Base-by-base conservation (phyloP, 768 basidiomycete species). In the Mycena epipterygia region DNA sequence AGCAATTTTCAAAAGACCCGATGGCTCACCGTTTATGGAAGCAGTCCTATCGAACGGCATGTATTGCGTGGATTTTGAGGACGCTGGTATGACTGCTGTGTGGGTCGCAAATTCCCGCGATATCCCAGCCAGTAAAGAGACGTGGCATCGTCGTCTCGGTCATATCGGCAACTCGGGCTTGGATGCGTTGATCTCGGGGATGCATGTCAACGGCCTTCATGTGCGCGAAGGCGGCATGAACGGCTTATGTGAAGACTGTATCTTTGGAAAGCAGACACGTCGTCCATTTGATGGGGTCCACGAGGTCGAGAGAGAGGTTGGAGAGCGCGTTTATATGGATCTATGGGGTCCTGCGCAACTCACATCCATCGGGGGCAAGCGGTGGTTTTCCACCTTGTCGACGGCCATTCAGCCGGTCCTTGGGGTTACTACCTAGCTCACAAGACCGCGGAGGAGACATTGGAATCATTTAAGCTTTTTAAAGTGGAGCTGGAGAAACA, bases 61-160 rank as follows among this genome's bases (percentile, higher is more conserved):
- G 42, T 42, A 42, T 17, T 19, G 42, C 42, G 12, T 42, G 42
- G 42, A 42, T 13, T 42, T 42, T 21, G 42, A 42, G 16, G 16
- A 42, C 42, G 21, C 5, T 19, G 42, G 42, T 21, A 19, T 42
- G 8, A 7, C 42, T 13, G 42, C 6, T 42, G 42, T 19, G 12
- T 42, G 42, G 42, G 42, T 37, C 12, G 60, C 60, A 21, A 62
- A 6, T 5, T 48, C 60, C 4, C 29, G 60, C 11, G 44, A 62
- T 49, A 2, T 30, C 7, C 66, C 66, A 17, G 44, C 37, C 14
- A 37, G 27, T 37, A 59, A 48, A 39, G 56, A 29, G 32, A 67
- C 66, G 35, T 67, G 66, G 66, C 66, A 67, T 51, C 56, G 66
- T 29, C 56, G 66, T 23, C 66, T 67, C 35, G 66, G 56, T 19